A percentile compares a stretch with the other conserved stretches of the same genome.
These are phyloP conservation scores for Calonectria naviculata DNA, from an alignment of 2,329 filamentous ascomycete genomes.

Conservation along the genomic window DNA sequence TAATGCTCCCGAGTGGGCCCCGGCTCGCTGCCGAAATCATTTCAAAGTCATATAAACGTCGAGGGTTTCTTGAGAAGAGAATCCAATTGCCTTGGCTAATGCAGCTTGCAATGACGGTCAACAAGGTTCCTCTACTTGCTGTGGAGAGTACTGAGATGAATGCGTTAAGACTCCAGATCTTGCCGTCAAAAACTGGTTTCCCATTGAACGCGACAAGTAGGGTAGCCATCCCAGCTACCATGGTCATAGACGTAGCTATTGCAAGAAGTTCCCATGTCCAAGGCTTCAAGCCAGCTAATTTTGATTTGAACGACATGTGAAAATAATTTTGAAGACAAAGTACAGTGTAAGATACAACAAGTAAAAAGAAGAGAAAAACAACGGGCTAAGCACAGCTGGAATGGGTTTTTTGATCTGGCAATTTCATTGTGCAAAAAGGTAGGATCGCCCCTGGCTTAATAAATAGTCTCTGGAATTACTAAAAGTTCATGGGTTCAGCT, in stretches of 20 bases:
- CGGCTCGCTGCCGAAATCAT: conserved; percentile 23
- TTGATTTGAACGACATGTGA: too few relatives aligned
- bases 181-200: conserved; percentile 23
- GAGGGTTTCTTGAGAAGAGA: conserved; percentile 15
- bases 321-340: too few relatives aligned
- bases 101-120: conserved; percentile 21
- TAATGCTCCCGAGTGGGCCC: conserved; percentile 23
- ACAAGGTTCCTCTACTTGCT: conserved; percentile 14
- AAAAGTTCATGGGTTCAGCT: too few relatives aligned
- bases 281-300: too few relatives aligned
- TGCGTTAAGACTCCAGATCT: conserved; percentile 24
- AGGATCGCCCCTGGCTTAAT: too few relatives aligned
- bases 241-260: conserved; percentile 1
- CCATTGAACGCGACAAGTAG: conserved; percentile 19
- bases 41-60: conserved; percentile 28
- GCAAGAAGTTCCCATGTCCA: conserved; percentile 18
- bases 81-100: conserved; percentile 31
- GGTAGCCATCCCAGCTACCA: conserved; percentile 15
- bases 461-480: too few relatives aligned
- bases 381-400: too few relatives aligned
- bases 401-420: too few relatives aligned
- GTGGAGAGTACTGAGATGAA: conserved; percentile 26
- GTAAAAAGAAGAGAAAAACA: too few relatives aligned
- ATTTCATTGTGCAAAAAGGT: too few relatives aligned
- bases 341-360: too few relatives aligned